Evolutionary conservation across 2,329 filamentous ascomycete genomes (phyloP).

Genomic region (Davidsoniella eucalypti): DNA sequence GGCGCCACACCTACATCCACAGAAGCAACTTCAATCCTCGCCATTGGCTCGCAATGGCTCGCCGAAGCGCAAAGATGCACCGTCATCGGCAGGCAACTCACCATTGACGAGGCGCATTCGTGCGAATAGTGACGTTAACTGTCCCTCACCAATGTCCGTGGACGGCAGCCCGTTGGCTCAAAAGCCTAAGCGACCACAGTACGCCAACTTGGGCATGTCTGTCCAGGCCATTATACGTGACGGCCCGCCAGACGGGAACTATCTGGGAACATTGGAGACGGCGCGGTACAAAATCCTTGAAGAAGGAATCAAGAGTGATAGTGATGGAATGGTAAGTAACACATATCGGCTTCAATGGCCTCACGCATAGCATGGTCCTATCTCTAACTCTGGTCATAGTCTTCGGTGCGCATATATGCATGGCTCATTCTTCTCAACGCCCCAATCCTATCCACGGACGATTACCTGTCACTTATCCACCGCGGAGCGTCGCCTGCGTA

Average conservation of each 20-base stretch:
- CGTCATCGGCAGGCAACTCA: conserved; percentile 18
- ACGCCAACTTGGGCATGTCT: conserved; percentile 38
- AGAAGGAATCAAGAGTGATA: conserved; percentile 60
- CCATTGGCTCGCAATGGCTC: conserved; percentile 19
- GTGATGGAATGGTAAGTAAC: conserved; percentile 57
- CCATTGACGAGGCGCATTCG: conserved; percentile 36
- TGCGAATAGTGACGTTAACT: conserved; percentile 57
- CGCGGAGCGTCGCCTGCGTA: conserved; percentile 89
- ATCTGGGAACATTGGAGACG: conserved; percentile 49
- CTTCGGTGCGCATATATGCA: conserved; percentile 80
- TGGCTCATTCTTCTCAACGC: conserved; percentile 91
- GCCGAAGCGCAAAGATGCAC: conserved; percentile 20
- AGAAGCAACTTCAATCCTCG: conserved; percentile 5
- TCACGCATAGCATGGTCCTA: background rate
- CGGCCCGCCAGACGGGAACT: conserved; percentile 58
- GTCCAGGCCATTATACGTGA: conserved; percentile 67
- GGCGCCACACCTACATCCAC: conserved; percentile 1
- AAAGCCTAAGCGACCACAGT: conserved; percentile 21
- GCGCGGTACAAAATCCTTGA: conserved; percentile 57
- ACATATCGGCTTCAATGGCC: background rate
- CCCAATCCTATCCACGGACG: conserved; percentile 66
- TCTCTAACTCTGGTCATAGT: conserved; percentile 34
- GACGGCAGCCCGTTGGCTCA: background rate
- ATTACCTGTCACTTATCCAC: conserved; percentile 79
- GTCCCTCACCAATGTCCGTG: conserved; percentile 1